Evolutionary conservation across 2,329 filamentous ascomycete genomes (phyloP).

Genomic region (Cercospora canescens): DNA sequence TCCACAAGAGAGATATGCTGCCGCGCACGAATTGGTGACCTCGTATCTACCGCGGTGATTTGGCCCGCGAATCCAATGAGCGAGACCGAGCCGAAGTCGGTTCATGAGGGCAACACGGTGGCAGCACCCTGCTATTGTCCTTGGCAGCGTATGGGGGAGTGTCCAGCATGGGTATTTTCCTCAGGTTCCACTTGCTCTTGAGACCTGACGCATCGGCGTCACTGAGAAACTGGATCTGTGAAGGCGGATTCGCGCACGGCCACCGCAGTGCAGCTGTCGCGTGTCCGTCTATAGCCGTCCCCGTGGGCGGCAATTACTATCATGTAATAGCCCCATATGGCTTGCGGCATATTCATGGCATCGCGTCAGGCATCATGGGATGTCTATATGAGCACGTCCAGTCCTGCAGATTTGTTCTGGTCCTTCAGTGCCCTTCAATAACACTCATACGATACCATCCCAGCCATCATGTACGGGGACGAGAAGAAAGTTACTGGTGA

Average conservation of each 20-base stretch:
- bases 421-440: constrained; percentile 11
- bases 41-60: constrained; percentile 10
- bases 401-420: constrained; percentile 8
- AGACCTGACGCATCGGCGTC: constrained; percentile 9
- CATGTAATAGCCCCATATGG: constrained; percentile 17
- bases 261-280: neutral
- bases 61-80: neutral
- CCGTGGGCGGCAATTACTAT: constrained; percentile 18
- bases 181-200: constrained; percentile 4
- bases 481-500: constrained; percentile 22
- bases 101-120: neutral
- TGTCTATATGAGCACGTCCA: constrained; percentile 8
- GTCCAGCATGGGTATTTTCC: neutral
- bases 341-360: neutral
- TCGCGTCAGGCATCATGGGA: neutral
- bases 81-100: neutral
- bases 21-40: neutral
- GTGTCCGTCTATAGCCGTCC: constrained; percentile 16
- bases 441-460: neutral
- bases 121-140: constrained; percentile 1
- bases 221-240: constrained; percentile 4
- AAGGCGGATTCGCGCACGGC: constrained; percentile 6
- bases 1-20: neutral
- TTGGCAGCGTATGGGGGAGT: constrained; percentile 4
- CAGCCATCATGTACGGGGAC: constrained; percentile 10